Conservation (phyloP, 352 stramenopile species). For the Elongisporangium prolatum region DNA sequence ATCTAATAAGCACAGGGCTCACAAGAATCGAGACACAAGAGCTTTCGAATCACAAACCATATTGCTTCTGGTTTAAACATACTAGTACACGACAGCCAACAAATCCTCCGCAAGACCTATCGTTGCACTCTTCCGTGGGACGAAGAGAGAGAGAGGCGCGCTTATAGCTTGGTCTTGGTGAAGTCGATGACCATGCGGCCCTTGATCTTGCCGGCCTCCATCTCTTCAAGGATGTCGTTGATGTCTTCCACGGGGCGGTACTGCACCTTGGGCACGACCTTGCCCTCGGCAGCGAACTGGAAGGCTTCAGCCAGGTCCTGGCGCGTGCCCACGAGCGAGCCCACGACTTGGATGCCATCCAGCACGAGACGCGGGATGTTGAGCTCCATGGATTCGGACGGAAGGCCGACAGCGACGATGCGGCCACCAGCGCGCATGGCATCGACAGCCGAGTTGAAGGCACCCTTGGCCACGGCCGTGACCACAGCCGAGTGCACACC, state of each 20-base stretch:
- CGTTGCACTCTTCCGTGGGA: too few species aligned
- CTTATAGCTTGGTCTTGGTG: too few species aligned
- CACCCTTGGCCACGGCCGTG: constrained; percentile 32
- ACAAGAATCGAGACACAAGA: too few species aligned
- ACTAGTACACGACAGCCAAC: too few species aligned
- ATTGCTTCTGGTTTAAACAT: too few species aligned
- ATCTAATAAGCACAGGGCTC: too few species aligned
- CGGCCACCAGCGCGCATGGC: constrained; percentile 44
- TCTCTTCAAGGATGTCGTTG: constrained; percentile 14
- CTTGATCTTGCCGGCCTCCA: constrained; percentile 12
- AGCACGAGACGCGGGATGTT: constrained; percentile 15
- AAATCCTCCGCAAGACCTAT: too few species aligned
- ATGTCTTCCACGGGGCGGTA: constrained; percentile 14
- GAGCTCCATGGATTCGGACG: constrained; percentile 22
- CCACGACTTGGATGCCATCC: constrained; percentile 17
- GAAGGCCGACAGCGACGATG: constrained; percentile 45
- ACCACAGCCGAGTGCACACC: constrained; percentile 49
- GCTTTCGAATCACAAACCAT: too few species aligned
- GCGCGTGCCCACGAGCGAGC: constrained; percentile 24
- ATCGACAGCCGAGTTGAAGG: constrained; percentile 25
- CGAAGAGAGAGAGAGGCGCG: too few species aligned
- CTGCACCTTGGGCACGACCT: constrained; percentile 17
- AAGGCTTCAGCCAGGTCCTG: constrained; percentile 26
- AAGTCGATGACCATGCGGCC: constrained; percentile 23
- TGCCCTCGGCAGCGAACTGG: constrained; percentile 21